Conservation (phyloP, 352 stramenopile species). For the Globisporangium okanoganense region DNA sequence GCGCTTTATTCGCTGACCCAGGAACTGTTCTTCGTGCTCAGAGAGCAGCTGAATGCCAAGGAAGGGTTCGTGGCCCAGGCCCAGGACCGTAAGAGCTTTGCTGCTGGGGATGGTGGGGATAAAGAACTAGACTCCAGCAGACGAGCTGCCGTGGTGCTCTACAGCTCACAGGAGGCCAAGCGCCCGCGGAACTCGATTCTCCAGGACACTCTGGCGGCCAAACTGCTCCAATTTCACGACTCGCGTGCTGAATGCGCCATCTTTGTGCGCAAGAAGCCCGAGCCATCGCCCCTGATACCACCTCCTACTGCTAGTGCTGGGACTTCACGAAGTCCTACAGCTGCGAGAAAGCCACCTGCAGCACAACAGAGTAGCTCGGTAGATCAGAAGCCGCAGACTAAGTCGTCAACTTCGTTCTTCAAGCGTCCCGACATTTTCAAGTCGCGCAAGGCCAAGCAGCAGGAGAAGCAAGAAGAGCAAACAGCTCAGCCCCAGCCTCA, state of each 20-base stretch:
- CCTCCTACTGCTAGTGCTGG: not conserved
- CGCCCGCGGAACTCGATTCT: conserved; percentile 13
- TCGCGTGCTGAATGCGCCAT: conserved; percentile 12
- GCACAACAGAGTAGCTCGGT: not conserved
- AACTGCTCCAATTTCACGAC: conserved; percentile 29
- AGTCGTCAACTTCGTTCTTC: conserved; percentile 17
- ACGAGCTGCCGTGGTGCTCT: conserved; percentile 16
- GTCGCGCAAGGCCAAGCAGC: conserved; percentile 12
- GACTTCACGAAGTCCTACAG: not conserved
- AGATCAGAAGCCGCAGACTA: not conserved
- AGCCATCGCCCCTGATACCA: not conserved
- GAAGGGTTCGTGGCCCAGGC: conserved; percentile 38
- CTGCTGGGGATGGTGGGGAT: not conserved
- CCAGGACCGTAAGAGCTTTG: not conserved
- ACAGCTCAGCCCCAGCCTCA: not conserved
- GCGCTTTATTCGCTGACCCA: conserved; percentile 42
- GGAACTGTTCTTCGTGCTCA: conserved; percentile 40
- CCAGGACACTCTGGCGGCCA: conserved; percentile 26
- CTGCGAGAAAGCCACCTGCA: no score
- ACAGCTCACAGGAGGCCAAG: conserved; percentile 31
- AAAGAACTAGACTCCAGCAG: not conserved
- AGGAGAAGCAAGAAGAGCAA: not conserved
- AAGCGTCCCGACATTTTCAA: conserved; percentile 25
- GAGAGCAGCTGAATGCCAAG: conserved; percentile 42
- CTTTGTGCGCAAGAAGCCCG: conserved; percentile 15